Conservation (phyloP, 345 rosid genomes). For the Angophora floribunda region DNA sequence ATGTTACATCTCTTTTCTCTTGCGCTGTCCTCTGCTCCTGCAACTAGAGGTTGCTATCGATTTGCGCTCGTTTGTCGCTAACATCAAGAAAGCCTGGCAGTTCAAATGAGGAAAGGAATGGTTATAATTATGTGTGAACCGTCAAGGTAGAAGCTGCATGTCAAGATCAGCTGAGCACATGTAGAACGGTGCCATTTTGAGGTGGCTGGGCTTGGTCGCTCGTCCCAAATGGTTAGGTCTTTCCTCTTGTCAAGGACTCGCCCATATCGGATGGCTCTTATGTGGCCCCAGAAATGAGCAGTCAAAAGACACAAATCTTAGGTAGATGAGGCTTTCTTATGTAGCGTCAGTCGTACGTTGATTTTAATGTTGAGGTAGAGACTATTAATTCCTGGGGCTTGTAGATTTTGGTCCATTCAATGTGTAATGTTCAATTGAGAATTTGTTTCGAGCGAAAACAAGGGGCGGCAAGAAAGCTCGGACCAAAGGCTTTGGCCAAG, state of each 20-base stretch:
- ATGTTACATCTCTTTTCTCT: not conserved
- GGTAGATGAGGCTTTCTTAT: not conserved
- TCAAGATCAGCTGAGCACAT: not conserved
- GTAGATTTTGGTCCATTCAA: not conserved
- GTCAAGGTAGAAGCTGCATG: not conserved
- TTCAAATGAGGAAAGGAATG: not conserved
- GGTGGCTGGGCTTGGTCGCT: not conserved
- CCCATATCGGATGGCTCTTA: not conserved
- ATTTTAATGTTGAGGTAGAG: not conserved
- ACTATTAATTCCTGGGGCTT: not conserved
- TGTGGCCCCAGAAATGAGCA: not conserved
- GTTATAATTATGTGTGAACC: not conserved
- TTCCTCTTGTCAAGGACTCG: not conserved
- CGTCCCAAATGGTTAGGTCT: not conserved
- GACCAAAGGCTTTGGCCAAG: not conserved
- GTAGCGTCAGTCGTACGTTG: not conserved
- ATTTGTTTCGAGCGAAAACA: not conserved
- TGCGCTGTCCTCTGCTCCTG: not conserved
- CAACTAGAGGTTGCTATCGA: not conserved
- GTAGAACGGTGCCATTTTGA: not conserved
- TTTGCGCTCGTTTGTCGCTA: not conserved
- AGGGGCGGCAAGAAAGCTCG: not conserved
- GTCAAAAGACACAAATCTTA: not conserved
- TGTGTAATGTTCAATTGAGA: not conserved
- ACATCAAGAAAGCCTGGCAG: not conserved